Base-by-base conservation (phyloP, 441 rosid genomes). In the Adansonia madagascariensis region DNA sequence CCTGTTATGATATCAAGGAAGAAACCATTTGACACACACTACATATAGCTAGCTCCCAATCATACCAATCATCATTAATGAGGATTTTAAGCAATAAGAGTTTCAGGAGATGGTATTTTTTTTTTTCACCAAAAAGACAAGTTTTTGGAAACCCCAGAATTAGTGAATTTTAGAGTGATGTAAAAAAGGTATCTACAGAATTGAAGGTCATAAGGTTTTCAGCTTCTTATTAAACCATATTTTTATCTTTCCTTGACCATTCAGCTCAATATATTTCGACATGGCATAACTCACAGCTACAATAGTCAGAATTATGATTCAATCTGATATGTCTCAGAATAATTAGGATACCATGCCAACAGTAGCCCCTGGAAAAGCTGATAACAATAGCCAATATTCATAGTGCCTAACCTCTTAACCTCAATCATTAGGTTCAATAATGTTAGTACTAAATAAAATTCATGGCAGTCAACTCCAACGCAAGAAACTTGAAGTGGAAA, bases 301-400 rank as follows among this genome's bases (percentile, higher is more conserved):
- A 24, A 52, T 52, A 55, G 44, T 31, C 9, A 31, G 22, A 5
- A 31, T 52, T 53, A 71, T 53, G 47, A 35, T 24, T 61, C 31
- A 66, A 44, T 18, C 71, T 66, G 8, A 18, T 66, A 66, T 10
- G 31, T 66, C n/a, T 46, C 55, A 46, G 39, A 20, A 44, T 59
- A 68, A 47, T 24, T 70, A 31, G 11, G 27, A 53, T 53, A 52
- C 3, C 62, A 52, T 8, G 47, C 46, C 27, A 31, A 52, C 61
- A 52, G 12, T 53, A 31, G 47, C 74, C 47, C 22, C 24, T 8
- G 9, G 27, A 14, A 52, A 9, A 31, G 11, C 8, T 52, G 46
- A 71, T 3, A 71, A 73, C 52, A n/a, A 41, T 39, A 55, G 52
- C 64, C 18, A 72, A 43, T 22, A 27, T 24, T 8, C 61, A 71